phyloP scores from a whole-genome alignment of 225 moss, liverwort and hornwort species.

The Sphagnum tenellum region DNA sequence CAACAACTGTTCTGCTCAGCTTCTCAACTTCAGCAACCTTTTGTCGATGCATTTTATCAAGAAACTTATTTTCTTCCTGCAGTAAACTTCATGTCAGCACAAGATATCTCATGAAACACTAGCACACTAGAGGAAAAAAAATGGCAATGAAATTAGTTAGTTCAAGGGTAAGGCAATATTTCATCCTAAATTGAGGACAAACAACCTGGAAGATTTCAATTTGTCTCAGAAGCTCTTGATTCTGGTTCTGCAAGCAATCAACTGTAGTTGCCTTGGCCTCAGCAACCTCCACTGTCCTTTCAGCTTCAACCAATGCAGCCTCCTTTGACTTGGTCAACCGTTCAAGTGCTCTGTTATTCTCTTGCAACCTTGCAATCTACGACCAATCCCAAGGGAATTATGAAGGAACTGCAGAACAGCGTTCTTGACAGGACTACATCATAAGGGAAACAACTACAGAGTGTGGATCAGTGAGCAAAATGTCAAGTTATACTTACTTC shows the following conservation, averaged over 20 bases:
- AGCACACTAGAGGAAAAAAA: neutral
- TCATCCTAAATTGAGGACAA: neutral
- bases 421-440: neutral
- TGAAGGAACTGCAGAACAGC: no score
- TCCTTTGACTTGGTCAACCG: constrained; percentile 60
- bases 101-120: neutral
- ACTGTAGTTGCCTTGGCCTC: constrained; percentile 55
- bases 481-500: constrained; percentile 20
- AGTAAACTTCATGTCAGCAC: constrained; percentile 1
- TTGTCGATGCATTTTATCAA: constrained; percentile 69
- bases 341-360: constrained; percentile 46
- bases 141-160: neutral
- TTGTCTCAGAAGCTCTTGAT: constrained; percentile 56
- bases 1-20: constrained; percentile 41
- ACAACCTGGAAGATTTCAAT: constrained; percentile 52
- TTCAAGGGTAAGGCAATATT: neutral
- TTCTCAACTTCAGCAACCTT: constrained; percentile 62
- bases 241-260: constrained; percentile 53
- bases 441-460: neutral
- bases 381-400: no score
- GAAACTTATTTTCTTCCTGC: constrained; percentile 60
- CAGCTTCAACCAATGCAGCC: constrained; percentile 50
- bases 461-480: no score
- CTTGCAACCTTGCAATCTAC: constrained; percentile 48
- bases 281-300: constrained; percentile 39